These are phyloP conservation scores for Monosporascus sp. DNA, from an alignment of 2,329 filamentous ascomycete genomes.

Conservation along the genomic window DNA sequence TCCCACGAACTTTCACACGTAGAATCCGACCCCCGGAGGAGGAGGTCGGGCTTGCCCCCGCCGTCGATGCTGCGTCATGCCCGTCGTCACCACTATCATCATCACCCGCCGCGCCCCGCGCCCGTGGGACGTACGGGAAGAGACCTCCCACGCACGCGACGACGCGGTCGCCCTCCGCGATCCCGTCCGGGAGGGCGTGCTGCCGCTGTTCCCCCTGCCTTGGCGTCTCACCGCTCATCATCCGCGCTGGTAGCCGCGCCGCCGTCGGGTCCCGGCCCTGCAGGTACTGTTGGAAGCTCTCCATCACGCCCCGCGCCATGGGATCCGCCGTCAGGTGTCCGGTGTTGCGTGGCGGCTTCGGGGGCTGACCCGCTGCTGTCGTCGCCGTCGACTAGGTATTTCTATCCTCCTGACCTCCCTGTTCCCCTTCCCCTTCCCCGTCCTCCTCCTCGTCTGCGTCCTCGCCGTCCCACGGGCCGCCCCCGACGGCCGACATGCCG, in stretches of 20 bases:
- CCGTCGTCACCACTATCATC: background rate
- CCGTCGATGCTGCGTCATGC: background rate
- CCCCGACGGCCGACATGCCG: conserved; percentile 16
- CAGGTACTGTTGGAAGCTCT: conserved; percentile 12
- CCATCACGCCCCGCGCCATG: conserved; percentile 7
- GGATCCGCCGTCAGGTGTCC: conserved; percentile 11
- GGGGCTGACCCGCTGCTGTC: background rate
- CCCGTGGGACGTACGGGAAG: conserved; percentile 17
- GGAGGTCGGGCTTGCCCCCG: background rate
- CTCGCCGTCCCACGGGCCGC: background rate
- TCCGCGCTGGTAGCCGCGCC: conserved; percentile 3
- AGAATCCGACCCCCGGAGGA: background rate
- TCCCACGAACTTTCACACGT: conserved; percentile 19
- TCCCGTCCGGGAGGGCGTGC: conserved; percentile 7
- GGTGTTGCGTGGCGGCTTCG: conserved; percentile 1
- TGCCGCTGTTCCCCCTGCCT: background rate
- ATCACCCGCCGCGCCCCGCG: background rate
- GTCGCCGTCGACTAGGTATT: background rate
- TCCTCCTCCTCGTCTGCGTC: background rate
- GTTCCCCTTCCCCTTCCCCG: background rate
- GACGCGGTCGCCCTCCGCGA: conserved; percentile 15
- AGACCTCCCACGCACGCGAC: conserved; percentile 18
- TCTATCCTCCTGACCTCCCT: background rate
- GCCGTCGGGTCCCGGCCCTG: conserved; percentile 3
- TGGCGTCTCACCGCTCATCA: conserved; percentile 9